Base-by-base conservation (phyloP, 139 green algal genomes). In the Gonium pectorale region DNA sequence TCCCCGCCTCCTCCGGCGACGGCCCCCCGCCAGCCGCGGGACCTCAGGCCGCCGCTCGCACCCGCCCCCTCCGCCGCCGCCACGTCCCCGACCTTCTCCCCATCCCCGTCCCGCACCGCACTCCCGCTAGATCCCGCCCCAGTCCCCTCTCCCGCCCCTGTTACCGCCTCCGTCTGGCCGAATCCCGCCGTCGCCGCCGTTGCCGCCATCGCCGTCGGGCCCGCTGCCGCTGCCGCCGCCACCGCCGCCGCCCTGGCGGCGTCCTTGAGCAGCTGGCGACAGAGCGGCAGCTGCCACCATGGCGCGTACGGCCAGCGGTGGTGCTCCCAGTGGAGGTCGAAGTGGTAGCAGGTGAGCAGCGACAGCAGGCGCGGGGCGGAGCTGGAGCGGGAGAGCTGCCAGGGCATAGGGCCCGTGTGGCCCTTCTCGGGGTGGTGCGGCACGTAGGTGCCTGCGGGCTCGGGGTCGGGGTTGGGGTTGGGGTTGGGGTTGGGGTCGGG, bases 291-390 rank as follows among this genome's bases (percentile, higher is more conserved):
- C 24, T 91, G 63, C 85, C 86, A 93, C 89, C 89, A 93, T 22
- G 89, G 86, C 17, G 89, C 89, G 80, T 90, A 91, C 15, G 89
- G 89, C 89, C 89, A 92, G 33, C 80, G 64, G 80, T 90, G 86
- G 67, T 90, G 86, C 80, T 90, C 80, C 52, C 81, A 87, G 59
- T 87, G 81, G 70, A 87, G 70, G 62, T 86, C 89, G 72, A 93
- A 91, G 77, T 90, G 77, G 71, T 90, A 91, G 70, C 89, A 93
- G n/a, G 87, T 86, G 26, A 93, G 67, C 67, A 93, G 91, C 64
- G 67, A 79, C 29, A 80, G 56, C 71, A 89, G 68, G 8, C 24
- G 13, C 9, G 75, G 33, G 0, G 72, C 85, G 24, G 72, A 19
- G 29, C 24, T 66, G 29, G 81, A 86, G 77, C 86, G 84, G 54